Evolutionary conservation across 208 protist species (phyloP).

Genomic region (Leishmania guyanensis): DNA sequence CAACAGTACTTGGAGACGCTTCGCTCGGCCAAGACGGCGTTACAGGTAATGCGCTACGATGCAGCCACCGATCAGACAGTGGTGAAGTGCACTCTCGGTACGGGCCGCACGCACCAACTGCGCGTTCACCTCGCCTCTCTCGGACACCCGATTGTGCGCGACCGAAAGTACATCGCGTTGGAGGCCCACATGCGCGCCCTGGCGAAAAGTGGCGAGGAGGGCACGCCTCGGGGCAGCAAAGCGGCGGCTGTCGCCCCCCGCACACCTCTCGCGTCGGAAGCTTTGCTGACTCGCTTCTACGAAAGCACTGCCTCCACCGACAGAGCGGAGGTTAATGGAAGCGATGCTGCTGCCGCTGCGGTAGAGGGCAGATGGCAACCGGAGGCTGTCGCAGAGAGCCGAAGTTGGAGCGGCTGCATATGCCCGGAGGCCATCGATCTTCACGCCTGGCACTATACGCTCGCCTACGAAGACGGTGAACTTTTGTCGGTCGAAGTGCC

Average conservation of each 20-base stretch:
- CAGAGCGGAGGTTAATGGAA: not conserved
- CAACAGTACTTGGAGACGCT: conserved; percentile 42
- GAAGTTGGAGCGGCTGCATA: conserved; percentile 32
- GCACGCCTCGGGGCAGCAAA: not conserved
- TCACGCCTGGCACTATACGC: conserved; percentile 67
- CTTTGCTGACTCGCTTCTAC: not conserved
- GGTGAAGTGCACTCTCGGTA: conserved; percentile 77
- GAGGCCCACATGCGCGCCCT: conserved; percentile 18
- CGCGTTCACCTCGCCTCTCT: conserved; percentile 89
- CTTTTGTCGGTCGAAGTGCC: conserved; percentile 34
- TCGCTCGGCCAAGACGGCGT: conserved; percentile 44
- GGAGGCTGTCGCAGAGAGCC: conserved; percentile 10
- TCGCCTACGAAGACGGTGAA: conserved; percentile 25
- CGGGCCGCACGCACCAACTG: conserved; percentile 93
- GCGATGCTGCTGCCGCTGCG: not conserved
- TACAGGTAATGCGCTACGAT: conserved; percentile 52
- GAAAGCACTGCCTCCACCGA: not conserved
- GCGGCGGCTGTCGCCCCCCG: not conserved
- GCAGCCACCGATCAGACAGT: conserved; percentile 45
- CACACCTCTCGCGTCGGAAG: not conserved
- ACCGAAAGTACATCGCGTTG: conserved; percentile 70
- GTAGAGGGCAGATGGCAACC: not conserved
- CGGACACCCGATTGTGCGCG: conserved; percentile 85
- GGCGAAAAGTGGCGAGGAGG: not conserved
- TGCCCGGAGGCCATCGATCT: conserved; percentile 65